Evolutionary conservation across 1,284 basidiomycete species (phyloP).

Genomic region (Agroathelia rolfsii): DNA sequence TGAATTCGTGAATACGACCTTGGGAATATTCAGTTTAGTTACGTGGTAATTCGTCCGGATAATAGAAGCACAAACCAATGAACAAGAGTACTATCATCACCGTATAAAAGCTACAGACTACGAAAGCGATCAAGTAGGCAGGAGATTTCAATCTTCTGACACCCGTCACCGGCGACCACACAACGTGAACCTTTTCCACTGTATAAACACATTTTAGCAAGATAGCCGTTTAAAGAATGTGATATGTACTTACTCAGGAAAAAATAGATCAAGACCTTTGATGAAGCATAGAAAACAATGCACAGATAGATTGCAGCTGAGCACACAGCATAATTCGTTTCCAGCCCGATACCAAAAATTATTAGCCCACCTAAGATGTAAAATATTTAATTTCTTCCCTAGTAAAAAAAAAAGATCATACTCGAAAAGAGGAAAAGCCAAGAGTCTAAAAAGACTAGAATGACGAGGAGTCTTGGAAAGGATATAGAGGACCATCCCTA

Average conservation of each 20-base stretch:
- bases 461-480: slow-evolving; percentile 21
- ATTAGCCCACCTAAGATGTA: slow-evolving; percentile 20
- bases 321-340: slow-evolving; percentile 19
- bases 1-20: slow-evolving; percentile 20
- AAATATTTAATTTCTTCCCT: too few relatives aligned
- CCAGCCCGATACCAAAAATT: slow-evolving; percentile 25
- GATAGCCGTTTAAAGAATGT: not conserved
- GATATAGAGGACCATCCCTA: too few relatives aligned
- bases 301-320: slow-evolving; percentile 24
- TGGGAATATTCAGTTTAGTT: too few relatives aligned
- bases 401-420: slow-evolving; percentile 13
- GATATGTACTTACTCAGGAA: slow-evolving; percentile 21
- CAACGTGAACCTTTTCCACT: slow-evolving; percentile 30
- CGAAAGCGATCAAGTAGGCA: slow-evolving; percentile 22
- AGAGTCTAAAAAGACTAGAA: slow-evolving; percentile 25
- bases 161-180: slow-evolving; percentile 22
- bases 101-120: slow-evolving; percentile 21
- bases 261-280: slow-evolving; percentile 23
- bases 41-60: too few relatives aligned
- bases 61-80: slow-evolving; percentile 17
- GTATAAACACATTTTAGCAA: not conserved
- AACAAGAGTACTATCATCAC: slow-evolving; percentile 22
- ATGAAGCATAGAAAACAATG: slow-evolving; percentile 24
- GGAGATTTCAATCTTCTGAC: slow-evolving; percentile 21
- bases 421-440: slow-evolving; percentile 26